A percentile compares a stretch with the other conserved stretches of the same genome.
These are phyloP conservation scores for Ajuga chamaepitys DNA, from an alignment of 257 asterid species.

Conservation along the genomic window DNA sequence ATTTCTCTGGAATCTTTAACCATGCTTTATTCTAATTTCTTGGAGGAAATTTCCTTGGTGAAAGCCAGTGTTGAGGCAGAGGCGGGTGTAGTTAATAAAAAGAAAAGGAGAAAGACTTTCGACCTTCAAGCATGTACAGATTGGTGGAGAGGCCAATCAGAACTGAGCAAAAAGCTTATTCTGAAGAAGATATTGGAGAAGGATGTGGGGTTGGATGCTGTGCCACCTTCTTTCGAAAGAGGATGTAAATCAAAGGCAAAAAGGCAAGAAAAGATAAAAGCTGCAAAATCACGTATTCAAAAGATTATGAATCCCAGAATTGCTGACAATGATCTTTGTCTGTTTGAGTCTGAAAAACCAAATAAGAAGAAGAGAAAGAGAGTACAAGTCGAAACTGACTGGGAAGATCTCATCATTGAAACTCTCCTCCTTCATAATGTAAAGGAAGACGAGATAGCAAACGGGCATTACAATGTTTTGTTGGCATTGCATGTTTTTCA, in stretches of 20 bases:
- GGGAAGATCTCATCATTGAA: slow-evolving; percentile 86
- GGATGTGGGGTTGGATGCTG: slow-evolving; percentile 61
- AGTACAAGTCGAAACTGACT: slow-evolving; percentile 35
- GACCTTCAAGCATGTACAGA: slow-evolving; percentile 36
- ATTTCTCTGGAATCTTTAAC: slow-evolving; percentile 60
- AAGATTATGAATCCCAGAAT: slow-evolving; percentile 43
- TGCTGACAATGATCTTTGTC: slow-evolving; percentile 11
- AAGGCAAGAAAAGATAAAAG: slow-evolving; percentile 61
- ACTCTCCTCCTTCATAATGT: slow-evolving; percentile 76
- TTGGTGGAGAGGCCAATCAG: slow-evolving; percentile 91
- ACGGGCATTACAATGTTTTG: slow-evolving; percentile 66
- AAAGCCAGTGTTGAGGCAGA: slow-evolving; percentile 22
- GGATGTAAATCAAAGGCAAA: slow-evolving; percentile 30
- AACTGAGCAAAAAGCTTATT: slow-evolving; percentile 64
- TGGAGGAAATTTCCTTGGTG: slow-evolving; percentile 39
- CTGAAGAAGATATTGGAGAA: slow-evolving; percentile 56
- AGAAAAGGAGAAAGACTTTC: slow-evolving; percentile 16
- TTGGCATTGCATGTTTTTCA: slow-evolving; percentile 67
- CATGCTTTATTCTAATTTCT: slow-evolving; percentile 40
- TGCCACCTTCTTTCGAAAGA: slow-evolving; percentile 69
- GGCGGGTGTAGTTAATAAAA: slow-evolving; percentile 12
- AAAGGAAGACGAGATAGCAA: slow-evolving; percentile 70
- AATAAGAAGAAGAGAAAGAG: slow-evolving; percentile 44
- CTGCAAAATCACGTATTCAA: slow-evolving; percentile 66
- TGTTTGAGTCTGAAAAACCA: slow-evolving; percentile 16